phyloP scores from a whole-genome alignment of 2,329 filamentous ascomycete species.

The Trichoderma atroviride region DNA sequence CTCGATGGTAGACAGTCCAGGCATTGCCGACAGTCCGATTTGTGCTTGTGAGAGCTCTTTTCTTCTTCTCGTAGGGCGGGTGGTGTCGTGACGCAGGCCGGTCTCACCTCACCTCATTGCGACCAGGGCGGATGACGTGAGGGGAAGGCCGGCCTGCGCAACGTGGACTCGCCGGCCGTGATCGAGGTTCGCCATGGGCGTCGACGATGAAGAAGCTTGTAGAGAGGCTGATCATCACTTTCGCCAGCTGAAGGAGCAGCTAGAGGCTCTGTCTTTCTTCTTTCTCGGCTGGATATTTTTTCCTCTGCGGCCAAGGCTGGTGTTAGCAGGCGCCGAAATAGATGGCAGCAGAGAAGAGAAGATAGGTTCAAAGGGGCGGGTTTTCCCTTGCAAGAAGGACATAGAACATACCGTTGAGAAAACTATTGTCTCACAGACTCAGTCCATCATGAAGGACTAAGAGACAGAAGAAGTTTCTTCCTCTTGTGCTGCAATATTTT shows the following conservation, averaged over 20 bases:
- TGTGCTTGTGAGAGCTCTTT: slow-evolving; percentile 1
- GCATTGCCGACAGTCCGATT: not conserved
- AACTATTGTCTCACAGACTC: not conserved
- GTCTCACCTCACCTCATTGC: slow-evolving; percentile 15
- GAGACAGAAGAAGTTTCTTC: not conserved
- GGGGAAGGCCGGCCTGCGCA: slow-evolving; percentile 16
- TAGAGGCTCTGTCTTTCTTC: not conserved
- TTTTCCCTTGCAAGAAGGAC: not conserved
- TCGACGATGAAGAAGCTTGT: not conserved
- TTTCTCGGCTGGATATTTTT: not conserved
- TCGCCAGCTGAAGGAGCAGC: not conserved
- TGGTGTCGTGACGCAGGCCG: slow-evolving; percentile 22
- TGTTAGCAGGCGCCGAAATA: not conserved
- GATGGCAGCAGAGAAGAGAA: not conserved
- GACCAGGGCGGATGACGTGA: slow-evolving; percentile 20
- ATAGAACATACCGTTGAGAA: not conserved
- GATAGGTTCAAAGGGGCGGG: slow-evolving; percentile 1
- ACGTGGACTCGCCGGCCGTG: not conserved
- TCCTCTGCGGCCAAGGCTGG: not conserved
- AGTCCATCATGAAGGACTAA: not conserved
- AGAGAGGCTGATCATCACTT: not conserved
- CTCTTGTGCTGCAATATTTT: not conserved
- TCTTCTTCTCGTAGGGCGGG: not conserved
- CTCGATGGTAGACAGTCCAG: not conserved
- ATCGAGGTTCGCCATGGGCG: slow-evolving; percentile 9